Evolutionary conservation across 257 asterid species (phyloP).

Genomic region (Handroanthus guayacan): DNA sequence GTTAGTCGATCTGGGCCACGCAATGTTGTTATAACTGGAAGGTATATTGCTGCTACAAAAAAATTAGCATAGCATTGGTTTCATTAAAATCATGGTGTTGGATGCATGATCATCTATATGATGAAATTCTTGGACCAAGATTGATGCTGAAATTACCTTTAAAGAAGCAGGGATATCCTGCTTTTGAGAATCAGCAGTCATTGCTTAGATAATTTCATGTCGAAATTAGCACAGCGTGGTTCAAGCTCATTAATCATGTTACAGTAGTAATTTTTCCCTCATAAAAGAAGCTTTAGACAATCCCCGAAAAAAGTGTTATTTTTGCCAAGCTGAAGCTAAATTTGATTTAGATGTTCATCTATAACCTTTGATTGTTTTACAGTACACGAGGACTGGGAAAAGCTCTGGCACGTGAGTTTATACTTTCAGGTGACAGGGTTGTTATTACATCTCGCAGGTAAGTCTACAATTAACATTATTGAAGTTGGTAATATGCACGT

Average conservation of each 20-base stretch:
- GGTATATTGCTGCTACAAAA: conserved; percentile 50
- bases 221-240: neutral
- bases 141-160: neutral
- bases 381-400: conserved; percentile 97
- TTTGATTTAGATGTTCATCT: conserved; percentile 17
- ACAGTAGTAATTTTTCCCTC: conserved; percentile 10
- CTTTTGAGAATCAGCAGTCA: conserved; percentile 8
- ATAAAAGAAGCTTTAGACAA: neutral
- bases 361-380: conserved; percentile 46
- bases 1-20: conserved; percentile 97
- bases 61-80: neutral
- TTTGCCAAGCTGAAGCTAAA: conserved; percentile 1
- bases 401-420: conserved; percentile 96
- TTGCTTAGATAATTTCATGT: neutral
- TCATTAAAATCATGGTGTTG: neutral
- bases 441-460: conserved; percentile 92
- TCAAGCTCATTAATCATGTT: conserved; percentile 9
- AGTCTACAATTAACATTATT: conserved; percentile 31
- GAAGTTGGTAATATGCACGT: conserved; percentile 31
- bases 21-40: conserved; percentile 93
- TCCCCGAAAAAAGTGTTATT: neutral
- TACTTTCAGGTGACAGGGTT: conserved; percentile 95
- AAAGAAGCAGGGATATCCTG: neutral
- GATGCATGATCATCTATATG: neutral
- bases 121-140: neutral